Conservation (phyloP, 495 filamentous ascomycete genomes). For the Aspergillus olivimuriae region DNA sequence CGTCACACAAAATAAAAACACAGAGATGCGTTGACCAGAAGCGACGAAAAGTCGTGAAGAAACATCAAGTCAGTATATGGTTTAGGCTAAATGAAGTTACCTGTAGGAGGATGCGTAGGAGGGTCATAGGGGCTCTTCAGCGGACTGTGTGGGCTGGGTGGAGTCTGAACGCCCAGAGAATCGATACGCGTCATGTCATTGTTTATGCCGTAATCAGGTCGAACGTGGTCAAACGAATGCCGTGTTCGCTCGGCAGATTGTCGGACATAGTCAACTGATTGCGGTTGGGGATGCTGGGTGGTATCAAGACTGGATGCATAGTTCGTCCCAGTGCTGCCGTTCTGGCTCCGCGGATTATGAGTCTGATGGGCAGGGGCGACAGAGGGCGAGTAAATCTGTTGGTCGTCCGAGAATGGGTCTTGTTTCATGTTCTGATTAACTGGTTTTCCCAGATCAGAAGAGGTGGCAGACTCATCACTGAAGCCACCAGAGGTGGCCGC, state of each 20-base stretch:
- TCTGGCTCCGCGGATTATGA: slow-evolving; percentile 78
- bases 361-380: slow-evolving; percentile 68
- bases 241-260: slow-evolving; percentile 72
- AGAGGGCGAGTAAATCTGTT: slow-evolving; percentile 86
- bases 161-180: slow-evolving; percentile 43
- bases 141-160: slow-evolving; percentile 26
- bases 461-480: slow-evolving; percentile 45
- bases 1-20: slow-evolving; percentile 27
- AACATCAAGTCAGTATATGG: slow-evolving; percentile 27
- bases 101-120: slow-evolving; percentile 28
- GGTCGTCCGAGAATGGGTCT: slow-evolving; percentile 68
- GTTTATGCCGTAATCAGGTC: slow-evolving; percentile 75
- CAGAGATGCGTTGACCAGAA: slow-evolving; percentile 19
- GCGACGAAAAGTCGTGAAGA: slow-evolving; percentile 26
- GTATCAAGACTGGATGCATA: slow-evolving; percentile 63
- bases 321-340: slow-evolving; percentile 89
- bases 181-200: slow-evolving; percentile 89
- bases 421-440: slow-evolving; percentile 49
- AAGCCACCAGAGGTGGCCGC: slow-evolving; percentile 15
- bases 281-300: slow-evolving; percentile 33
- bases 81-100: slow-evolving; percentile 18
- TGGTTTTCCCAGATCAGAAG: slow-evolving; percentile 60
- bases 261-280: slow-evolving; percentile 62
- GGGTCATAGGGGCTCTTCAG: slow-evolving; percentile 33
- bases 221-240: slow-evolving; percentile 40